Percentiles rank a stretch among this genome's conserved stretches.
Conservation (phyloP, 306 rosid species). For the Malus domestica region ASM211411v1 NC_041793.1:47831501-47832000, state of each 20-base stretch:
- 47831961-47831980: not conserved
- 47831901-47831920: not conserved
- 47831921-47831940: not conserved
- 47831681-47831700: slow-evolving; percentile 35
- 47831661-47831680: slow-evolving; percentile 47
- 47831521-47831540: slow-evolving; percentile 25
- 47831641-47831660: slow-evolving; percentile 32
- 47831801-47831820: slow-evolving; percentile 23
- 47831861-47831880: slow-evolving; percentile 13
- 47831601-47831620: slow-evolving; percentile 33
- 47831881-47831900: not conserved
- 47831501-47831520: slow-evolving; percentile 37
- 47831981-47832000: slow-evolving; percentile 79
- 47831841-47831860: slow-evolving; percentile 80
- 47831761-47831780: slow-evolving; percentile 29
- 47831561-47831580: slow-evolving; percentile 48
- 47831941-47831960: not conserved
- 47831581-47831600: slow-evolving; percentile 32
- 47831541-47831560: slow-evolving; percentile 23
- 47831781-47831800: slow-evolving; percentile 23
- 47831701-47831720: slow-evolving; percentile 41
- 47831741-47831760: slow-evolving; percentile 26
- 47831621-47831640: slow-evolving; percentile 33
- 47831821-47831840: slow-evolving; percentile 58
- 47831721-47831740: slow-evolving; percentile 38